Evolutionary conservation across 1,284 basidiomycete species (phyloP), one percentile per base, ranked within the genome.

Genomic region (Xerocomus cyaneibrunnescens): DNA sequence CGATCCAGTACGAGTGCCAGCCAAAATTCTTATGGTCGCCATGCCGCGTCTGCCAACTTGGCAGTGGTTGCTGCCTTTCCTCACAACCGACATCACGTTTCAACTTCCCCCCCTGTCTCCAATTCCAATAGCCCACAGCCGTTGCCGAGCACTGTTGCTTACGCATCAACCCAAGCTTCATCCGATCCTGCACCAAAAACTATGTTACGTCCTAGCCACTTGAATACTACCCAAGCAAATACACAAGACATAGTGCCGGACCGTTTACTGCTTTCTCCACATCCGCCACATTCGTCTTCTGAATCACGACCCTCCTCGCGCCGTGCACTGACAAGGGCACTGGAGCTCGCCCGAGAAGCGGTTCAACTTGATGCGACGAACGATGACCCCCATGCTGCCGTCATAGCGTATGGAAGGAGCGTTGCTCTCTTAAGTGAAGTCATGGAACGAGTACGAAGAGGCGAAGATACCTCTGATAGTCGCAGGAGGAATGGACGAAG

Each of bases 301-400:
- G 55, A 74, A 61, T 63, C 77, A 47, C 72, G 76, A 19, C 76
- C 88, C 12, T 92, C 89, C 22, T 90, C 89, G 31, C 79, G 89
- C 48, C 80, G 86, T 52, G 87, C 89, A 21, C 73, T 92, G 28
- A 92, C 89, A 19, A 79, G 77, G 57, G 89, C 89, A 2, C 72
- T 92, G 44, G 88, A 91, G 61, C 77, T 92, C n/a, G 89, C 89
- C 27, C 80, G 89, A 31, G 87, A 91, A 68, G 89, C 89, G 5
- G 89, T 92, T 28, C 81, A 81, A 61, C 79, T 92, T 19, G 89
- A 92, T 64, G 84, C 87, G 3, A 87, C 81, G 8, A 90, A 90
- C 54, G 85, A 89, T 64, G 87, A 92, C 62, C 89, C 89, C 28
- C 79, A 89, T 58, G 87, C 84, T 35, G 89, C 89, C 2, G 88